A percentile compares a stretch with the other conserved stretches of the same genome.
These are phyloP conservation scores for Cladosporium phlei DNA, from an alignment of 2,329 filamentous ascomycete species.

Conservation along the genomic window DNA sequence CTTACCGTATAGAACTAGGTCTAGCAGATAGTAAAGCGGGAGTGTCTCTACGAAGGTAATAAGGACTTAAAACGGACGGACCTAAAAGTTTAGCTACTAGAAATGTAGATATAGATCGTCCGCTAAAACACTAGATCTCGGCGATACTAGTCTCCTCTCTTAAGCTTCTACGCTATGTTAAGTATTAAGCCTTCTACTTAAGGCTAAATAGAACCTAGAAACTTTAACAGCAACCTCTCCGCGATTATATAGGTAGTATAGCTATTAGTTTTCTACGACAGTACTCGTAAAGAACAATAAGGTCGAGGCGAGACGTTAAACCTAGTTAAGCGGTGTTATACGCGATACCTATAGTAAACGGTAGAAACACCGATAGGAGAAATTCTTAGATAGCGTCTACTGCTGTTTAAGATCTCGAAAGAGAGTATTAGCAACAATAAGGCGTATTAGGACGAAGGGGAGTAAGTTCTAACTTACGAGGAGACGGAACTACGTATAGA, in stretches of 20 bases:
- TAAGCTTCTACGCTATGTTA: slow-evolving; percentile 16
- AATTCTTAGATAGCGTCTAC: slow-evolving; percentile 14
- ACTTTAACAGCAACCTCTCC: slow-evolving; percentile 15
- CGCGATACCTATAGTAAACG: slow-evolving; percentile 6
- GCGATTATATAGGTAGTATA: slow-evolving; percentile 14
- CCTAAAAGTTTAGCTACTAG: slow-evolving; percentile 2
- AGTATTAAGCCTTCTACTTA: slow-evolving; percentile 12
- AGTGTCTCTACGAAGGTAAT: background rate
- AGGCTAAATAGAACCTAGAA: slow-evolving; percentile 13
- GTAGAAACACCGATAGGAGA: slow-evolving; percentile 13
- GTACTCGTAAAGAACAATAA: slow-evolving; percentile 6
- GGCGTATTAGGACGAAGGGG: slow-evolving; percentile 11
- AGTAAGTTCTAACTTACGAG: slow-evolving; percentile 10
- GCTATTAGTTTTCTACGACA: slow-evolving; percentile 14
- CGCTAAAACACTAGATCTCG: slow-evolving; percentile 10
- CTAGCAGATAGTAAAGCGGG: background rate
- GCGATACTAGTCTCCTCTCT: slow-evolving; percentile 12
- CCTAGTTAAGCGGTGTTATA: slow-evolving; percentile 10
- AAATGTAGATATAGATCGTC: slow-evolving; percentile 11
- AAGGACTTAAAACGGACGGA: slow-evolving; percentile 1
- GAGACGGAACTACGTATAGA: slow-evolving; percentile 10
- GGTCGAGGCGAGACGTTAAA: slow-evolving; percentile 8
- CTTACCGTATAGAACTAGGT: slow-evolving; percentile 1
- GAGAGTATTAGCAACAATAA: slow-evolving; percentile 8
- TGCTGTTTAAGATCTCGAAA: slow-evolving; percentile 9